phyloP scores from a whole-genome alignment of 2,329 filamentous ascomycete species.

The Talaromyces funiculosus region DNA sequence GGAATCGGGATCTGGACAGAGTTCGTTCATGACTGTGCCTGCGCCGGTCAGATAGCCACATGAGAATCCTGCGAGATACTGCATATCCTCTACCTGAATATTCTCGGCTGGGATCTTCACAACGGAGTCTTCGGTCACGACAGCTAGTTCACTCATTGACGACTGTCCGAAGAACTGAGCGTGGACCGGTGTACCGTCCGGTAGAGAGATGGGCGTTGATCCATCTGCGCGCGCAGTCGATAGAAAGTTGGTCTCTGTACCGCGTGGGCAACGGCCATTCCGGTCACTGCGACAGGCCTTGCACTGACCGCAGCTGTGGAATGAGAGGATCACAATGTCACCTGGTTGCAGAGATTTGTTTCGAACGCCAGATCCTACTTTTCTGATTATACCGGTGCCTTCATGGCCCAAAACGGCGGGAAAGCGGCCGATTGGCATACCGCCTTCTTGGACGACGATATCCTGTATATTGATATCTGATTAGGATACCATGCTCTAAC shows the following conservation, averaged over 20 bases:
- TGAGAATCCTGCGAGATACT: not conserved
- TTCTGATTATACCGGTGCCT: conserved; percentile 49
- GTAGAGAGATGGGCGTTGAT: not conserved
- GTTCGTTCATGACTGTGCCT: not conserved
- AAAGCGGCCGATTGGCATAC: not conserved
- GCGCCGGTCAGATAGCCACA: conserved; percentile 1
- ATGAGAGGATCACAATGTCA: not conserved
- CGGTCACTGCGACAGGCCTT: not conserved
- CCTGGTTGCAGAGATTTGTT: not conserved
- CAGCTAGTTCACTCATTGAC: not conserved
- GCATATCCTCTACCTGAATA: not conserved
- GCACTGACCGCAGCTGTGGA: not conserved
- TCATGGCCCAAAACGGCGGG: conserved; percentile 47
- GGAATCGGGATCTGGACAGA: not conserved
- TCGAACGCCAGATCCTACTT: conserved; percentile 40
- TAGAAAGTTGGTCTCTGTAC: not conserved
- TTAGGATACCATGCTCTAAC: not conserved
- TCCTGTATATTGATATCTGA: not conserved
- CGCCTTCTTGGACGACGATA: conserved; percentile 1
- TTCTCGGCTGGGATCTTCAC: not conserved
- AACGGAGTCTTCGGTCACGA: not conserved
- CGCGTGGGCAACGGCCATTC: not conserved
- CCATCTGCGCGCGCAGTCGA: not conserved
- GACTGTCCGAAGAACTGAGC: conserved; percentile 1
- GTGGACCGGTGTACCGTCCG: not conserved